phyloP scores from a whole-genome alignment of 495 filamentous ascomycete genomes.

The Trichocladium antarcticum region DNA sequence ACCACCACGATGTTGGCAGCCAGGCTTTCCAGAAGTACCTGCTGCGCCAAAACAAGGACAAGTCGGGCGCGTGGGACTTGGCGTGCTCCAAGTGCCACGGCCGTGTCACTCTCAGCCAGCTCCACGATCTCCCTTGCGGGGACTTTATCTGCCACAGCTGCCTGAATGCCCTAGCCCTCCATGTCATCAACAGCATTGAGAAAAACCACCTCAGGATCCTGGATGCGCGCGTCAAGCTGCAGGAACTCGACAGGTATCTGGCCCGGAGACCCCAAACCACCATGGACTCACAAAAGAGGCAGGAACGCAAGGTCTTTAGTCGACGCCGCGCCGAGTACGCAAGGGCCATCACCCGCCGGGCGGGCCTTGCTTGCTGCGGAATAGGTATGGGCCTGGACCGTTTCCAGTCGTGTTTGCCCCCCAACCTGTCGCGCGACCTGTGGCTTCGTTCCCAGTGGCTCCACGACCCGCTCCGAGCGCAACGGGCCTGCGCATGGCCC shows the following conservation, averaged over 20 bases:
- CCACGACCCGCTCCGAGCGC: not conserved
- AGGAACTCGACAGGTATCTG: not conserved
- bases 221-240: not conserved
- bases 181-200: not conserved
- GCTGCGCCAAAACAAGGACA: not conserved
- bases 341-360: not conserved
- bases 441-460: conserved; percentile 10
- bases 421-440: not conserved
- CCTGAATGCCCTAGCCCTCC: not conserved
- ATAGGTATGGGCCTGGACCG: not conserved
- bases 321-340: not conserved
- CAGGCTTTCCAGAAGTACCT: not conserved
- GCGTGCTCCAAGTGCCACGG: conserved; percentile 1
- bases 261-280: not conserved
- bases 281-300: not conserved
- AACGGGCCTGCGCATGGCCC: conserved; percentile 11
- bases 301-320: not conserved
- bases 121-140: conserved; percentile 16
- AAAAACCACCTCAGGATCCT: not conserved
- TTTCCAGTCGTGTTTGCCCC: conserved; percentile 4
- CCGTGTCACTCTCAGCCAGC: not conserved
- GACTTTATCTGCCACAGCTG: conserved; percentile 9
- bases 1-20: conserved; percentile 3
- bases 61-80: conserved; percentile 10
- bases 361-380: conserved; percentile 6